Base-by-base conservation (phyloP, 148 eudicot genomes). In the Silene latifolia region DNA sequence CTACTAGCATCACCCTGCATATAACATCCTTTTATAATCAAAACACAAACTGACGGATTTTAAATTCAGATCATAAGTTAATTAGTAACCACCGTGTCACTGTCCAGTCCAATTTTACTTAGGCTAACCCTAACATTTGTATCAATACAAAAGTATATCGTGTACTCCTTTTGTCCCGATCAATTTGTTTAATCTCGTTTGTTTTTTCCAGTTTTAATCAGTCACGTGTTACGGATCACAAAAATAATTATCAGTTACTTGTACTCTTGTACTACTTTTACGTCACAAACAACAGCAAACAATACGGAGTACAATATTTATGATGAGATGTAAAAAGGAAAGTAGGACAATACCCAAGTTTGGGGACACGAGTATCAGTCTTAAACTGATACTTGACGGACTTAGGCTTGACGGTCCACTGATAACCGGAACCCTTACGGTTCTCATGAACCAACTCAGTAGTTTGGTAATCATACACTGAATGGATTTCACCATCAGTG, bases 1-100 rank as follows among this genome's bases (percentile, higher is more conserved):
- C 98, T 51, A 95, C 98, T 25, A 95, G 88, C 98, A 95, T 89
- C 80, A 95, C 97, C 87, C 98, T 91, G 51, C 69, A n/a, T 20
- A 19, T 12, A 51, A 51, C 56, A 51, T 1, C 14, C 15, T 48
- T 10, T 10, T 7, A 11, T 8, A 48, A 8, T 48, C 54, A 11
- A 48, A 8, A 9, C 54, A 0, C 54, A 7, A 48, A 11, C 0
- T 13, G 14, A 14, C 17, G 18, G 4, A 13, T 51, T 51, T 51
- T 51, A 12, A 51, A 4, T 51, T 51, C 17, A 51, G 13, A 51
- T 15, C 56, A 51, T 9, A 51, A 11, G 13, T 11, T n/a, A n/a
- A 12, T 4, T 39, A 39, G 6, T 39, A 4, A 39, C 9, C 44
- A 39, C 9, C 44, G 44, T 39, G 44, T 39, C 44, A 39, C 44